These are phyloP conservation scores for Rhynchospora tenuis DNA, from an alignment of 176 grass and related monocot species.

Conservation along the genomic window DNA sequence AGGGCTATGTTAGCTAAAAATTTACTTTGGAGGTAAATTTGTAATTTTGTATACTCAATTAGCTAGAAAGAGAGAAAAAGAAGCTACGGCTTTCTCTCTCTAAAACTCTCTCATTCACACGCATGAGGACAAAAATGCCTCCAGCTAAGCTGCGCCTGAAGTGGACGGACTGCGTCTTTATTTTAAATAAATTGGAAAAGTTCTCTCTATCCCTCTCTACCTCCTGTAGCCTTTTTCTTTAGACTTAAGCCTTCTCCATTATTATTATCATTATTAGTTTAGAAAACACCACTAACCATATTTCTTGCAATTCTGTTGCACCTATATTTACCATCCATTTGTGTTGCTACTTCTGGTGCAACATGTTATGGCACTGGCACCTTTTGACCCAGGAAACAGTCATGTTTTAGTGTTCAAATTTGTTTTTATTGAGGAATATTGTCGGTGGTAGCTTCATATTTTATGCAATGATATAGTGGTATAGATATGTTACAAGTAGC, in stretches of 20 bases:
- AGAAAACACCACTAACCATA: background rate
- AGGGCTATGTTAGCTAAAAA: background rate
- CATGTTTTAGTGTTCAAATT: background rate
- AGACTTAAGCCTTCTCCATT: background rate
- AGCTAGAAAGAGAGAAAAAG: background rate
- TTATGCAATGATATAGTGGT: background rate
- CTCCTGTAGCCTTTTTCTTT: background rate
- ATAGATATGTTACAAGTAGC: background rate
- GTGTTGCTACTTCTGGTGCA: background rate
- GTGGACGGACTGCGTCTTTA: background rate
- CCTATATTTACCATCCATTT: background rate
- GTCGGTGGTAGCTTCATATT: background rate
- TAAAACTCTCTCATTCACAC: background rate
- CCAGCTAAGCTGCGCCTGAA: slow-evolving; percentile 5
- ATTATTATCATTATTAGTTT: background rate
- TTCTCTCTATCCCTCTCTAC: background rate
- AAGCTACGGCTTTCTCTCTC: background rate
- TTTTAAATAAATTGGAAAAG: background rate
- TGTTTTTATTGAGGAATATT: background rate
- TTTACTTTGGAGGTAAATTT: background rate
- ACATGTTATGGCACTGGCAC: background rate
- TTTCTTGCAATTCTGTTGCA: background rate
- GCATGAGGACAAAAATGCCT: slow-evolving; percentile 16
- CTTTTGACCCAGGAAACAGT: background rate
- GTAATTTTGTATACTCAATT: background rate